Base-by-base conservation (phyloP, 495 filamentous ascomycete genomes). In the Penicillium daleae region DNA sequence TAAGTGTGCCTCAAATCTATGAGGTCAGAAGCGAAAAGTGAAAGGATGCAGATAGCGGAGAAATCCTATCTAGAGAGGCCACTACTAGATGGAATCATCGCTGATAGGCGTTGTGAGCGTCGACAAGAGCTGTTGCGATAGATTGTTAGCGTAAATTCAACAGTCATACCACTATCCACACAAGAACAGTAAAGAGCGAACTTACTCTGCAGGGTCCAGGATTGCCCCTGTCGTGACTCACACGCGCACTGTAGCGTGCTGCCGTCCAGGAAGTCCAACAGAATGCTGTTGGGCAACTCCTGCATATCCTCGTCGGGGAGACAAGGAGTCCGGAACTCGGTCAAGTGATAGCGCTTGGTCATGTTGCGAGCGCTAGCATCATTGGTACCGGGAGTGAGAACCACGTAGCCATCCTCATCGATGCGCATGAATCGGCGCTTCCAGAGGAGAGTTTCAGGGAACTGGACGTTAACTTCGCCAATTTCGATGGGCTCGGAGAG, bases 381-480 rank as follows among this genome's bases (percentile, higher is more conserved):
- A 44, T 65, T 70, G 60, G 74, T 78, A 26, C 85, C 80, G 24
- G 87, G 80, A 13, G 84, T 87, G 59, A 95, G 80, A 61, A 95
- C 86, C 46, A 97, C 72, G 67, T 88, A 89, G 10, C 93, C 93
- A 50, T 88, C 80, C 60, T 83, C 83, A 71, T 96, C 90, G 50
- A 97, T 82, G 54, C 87, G 84, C 77, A 96, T 87, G 67, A 86
- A 88, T 54, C 93, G 86, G 53, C 92, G 89, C 76, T 96, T 97
- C 93, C 93, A 97, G 10, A 97, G 81, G 24, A 97, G 82, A 48
- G 89, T 93, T 71, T 96, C 93, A 2, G 93, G 93, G 69, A 97
- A 96, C 68, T 97, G 93, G 4, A 97, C 87, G 64, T 97, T 96
- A 54, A 96, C 87, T 68, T 97, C 92, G 40, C 93, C 93, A 71